Base-by-base conservation (phyloP, 2,329 filamentous ascomycete genomes). In the Zymoseptoria pseudotritici region DNA sequence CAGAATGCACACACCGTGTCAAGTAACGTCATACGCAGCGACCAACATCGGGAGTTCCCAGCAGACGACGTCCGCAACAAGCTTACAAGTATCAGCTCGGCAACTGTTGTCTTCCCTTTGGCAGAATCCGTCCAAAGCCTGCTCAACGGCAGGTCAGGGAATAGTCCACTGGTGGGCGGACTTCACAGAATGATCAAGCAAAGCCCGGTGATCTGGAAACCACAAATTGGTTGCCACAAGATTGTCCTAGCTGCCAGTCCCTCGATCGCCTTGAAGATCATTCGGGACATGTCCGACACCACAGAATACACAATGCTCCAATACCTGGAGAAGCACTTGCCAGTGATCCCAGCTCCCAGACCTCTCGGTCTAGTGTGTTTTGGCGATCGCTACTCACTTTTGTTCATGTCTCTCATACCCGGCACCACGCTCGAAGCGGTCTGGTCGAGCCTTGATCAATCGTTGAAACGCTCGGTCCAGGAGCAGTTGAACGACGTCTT, bases 361-460 rank as follows among this genome's bases (percentile, higher is more conserved):
- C 29, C 29, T 31, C n/a, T 31, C 24, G 53, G 53, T 20, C 10
- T 55, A 20, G 31, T 55, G 6, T 6, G 8, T 6, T 36, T 55
- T 29, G 31, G 31, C 6, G 26, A 36, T n/a, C 53, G 31, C 8
- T 10, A 42, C 20, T 51, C 50, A 20, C 29, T 55, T 3, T 17
- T 55, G 53, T 55, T 55, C 53, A 55, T 55, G 53, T 55, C 53
- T 36, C 31, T 31, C 53, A 42, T 55, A 13, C 53, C 22, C n/a
- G 53, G 53, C 2, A 36, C 22, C 17, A 36, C 53, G 24, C 53
- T 55, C 13, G 53, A 17, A 19, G 26, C 20, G 17, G 53, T 55
- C 17, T 55, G 53, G 53, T n/a, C 22, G 9, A 31, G 22, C n/a
- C 22, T 55, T 31, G 31, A 36, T 29, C 53, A 55, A 3, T 10